A percentile compares a stretch with the other conserved stretches of the same genome.
Evolutionary conservation across 257 asterid genomes (phyloP).

Genomic region (Lavandula angustifolia): DNA sequence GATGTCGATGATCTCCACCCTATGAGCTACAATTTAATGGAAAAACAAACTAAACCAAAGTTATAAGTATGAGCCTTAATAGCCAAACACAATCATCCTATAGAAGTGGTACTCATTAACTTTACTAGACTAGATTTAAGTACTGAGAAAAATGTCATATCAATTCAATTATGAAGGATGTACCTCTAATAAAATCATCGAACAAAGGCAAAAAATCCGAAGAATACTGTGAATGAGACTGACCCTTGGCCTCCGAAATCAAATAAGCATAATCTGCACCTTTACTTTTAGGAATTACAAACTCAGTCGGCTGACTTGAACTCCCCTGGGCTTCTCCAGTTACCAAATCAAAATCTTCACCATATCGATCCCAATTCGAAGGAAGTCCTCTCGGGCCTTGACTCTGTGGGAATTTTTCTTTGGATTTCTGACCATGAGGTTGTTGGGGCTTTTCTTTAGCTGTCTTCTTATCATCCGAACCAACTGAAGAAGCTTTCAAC

Average conservation of each 20-base stretch:
- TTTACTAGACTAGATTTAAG: constrained; percentile 20
- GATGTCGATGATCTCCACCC: not conserved
- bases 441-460: constrained; percentile 44
- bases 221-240: constrained; percentile 44
- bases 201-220: constrained; percentile 36
- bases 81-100: not conserved
- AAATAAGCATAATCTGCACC: constrained; percentile 80
- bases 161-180: constrained; percentile 26
- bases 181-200: constrained; percentile 60
- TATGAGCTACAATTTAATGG: not conserved
- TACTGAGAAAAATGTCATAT: constrained; percentile 6
- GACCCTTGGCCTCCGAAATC: constrained; percentile 75
- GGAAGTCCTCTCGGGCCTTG: constrained; percentile 56
- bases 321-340: constrained; percentile 44
- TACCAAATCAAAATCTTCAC: constrained; percentile 46
- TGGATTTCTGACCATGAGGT: constrained; percentile 43
- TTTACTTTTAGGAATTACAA: constrained; percentile 65
- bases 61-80: constrained; percentile 3
- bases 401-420: constrained; percentile 44
- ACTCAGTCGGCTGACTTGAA: constrained; percentile 48
- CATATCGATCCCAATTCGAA: constrained; percentile 84
- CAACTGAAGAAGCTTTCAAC: constrained; percentile 45
- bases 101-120: not conserved
- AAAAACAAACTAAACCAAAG: constrained; percentile 11
- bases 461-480: constrained; percentile 49